phyloP scores from a whole-genome alignment of 1,139 yeast genomes.

The Arxiozyma slooffiae region DNA sequence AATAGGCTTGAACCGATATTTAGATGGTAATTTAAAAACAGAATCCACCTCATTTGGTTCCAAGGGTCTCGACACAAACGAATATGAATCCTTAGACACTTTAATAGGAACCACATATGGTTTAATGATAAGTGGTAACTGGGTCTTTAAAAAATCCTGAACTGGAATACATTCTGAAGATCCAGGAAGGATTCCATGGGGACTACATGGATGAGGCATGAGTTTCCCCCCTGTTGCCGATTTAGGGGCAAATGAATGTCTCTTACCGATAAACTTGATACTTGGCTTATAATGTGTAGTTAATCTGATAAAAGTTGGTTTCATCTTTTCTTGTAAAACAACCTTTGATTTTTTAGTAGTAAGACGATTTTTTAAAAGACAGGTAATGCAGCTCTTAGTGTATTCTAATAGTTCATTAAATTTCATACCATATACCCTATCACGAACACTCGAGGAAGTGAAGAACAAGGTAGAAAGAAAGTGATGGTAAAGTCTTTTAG shows the following conservation, averaged over 20 bases:
- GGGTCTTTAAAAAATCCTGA: slow-evolving; percentile 24
- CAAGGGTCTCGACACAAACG: slow-evolving; percentile 1
- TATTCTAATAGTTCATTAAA: background rate
- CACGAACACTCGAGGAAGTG: background rate
- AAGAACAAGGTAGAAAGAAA: background rate
- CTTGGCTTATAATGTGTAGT: slow-evolving; percentile 37
- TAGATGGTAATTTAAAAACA: slow-evolving; percentile 54
- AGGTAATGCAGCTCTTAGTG: background rate
- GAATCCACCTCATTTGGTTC: slow-evolving; percentile 35
- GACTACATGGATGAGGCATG: slow-evolving; percentile 41
- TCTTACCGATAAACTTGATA: slow-evolving; percentile 55
- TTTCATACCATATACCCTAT: background rate
- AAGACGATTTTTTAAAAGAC: background rate
- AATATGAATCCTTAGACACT: background rate
- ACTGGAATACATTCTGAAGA: slow-evolving; percentile 26
- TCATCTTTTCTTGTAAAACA: slow-evolving; percentile 25
- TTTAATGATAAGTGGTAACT: slow-evolving; percentile 25
- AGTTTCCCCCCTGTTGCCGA: slow-evolving; percentile 10
- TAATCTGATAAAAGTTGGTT: slow-evolving; percentile 24
- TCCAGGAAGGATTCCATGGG: slow-evolving; percentile 36
- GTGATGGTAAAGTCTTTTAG: background rate
- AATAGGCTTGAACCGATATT: slow-evolving; percentile 57
- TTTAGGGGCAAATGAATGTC: slow-evolving; percentile 19
- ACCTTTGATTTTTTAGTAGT: background rate
- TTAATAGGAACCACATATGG: slow-evolving; percentile 21